Base-by-base conservation (phyloP, 352 stramenopile genomes). In the Bremia lactucae region DNA sequence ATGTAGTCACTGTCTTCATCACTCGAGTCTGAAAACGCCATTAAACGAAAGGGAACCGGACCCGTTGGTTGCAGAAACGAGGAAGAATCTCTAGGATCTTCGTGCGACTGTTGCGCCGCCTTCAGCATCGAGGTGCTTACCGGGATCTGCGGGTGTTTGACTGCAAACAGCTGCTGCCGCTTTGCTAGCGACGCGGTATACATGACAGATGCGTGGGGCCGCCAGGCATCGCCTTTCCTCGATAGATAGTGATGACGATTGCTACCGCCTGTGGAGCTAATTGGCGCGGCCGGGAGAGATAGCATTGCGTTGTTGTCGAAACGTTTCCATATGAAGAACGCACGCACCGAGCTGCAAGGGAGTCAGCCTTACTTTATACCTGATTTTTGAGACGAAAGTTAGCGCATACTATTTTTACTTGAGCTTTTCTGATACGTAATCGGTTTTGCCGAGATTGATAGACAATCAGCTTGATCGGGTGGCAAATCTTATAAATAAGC, bases 1-100 rank as follows among this genome's bases (percentile, higher is more conserved):
- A 31, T 24, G 26, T 68, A 72, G 18, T 75, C 57, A 18, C 49
- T 62, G 19, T 62, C 42, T 4, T 29, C 31, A 4, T 50, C 56
- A 10, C 65, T 55, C 1, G 55, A 55, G 0, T 64, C 48, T 0
- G 13, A 8, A 8, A 59, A 57, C 8, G 13, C 10, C 46, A 63
- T 41, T 23, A 46, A 23, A 36, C 29, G 44, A 23, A 70, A 70
- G 11, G 36, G 11, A 22, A 39, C 26, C 7, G 31, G 11, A 31
- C 50, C 11, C 2, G 22, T 33, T 33, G 29, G 28, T 13, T 29
- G 37, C 5, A 19, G 18, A 4, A 33, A 24, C 14, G 11, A 10
- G 4, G 25, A 16, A 7, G 28, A 20, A 13, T 61, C 36, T 36
- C 18, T 6, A 26, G 15, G 4, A 6, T 10, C 11, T 42, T 61